phyloP scores from a whole-genome alignment of 1,139 yeast genomes.

The Taphrina flavorubra region DNA sequence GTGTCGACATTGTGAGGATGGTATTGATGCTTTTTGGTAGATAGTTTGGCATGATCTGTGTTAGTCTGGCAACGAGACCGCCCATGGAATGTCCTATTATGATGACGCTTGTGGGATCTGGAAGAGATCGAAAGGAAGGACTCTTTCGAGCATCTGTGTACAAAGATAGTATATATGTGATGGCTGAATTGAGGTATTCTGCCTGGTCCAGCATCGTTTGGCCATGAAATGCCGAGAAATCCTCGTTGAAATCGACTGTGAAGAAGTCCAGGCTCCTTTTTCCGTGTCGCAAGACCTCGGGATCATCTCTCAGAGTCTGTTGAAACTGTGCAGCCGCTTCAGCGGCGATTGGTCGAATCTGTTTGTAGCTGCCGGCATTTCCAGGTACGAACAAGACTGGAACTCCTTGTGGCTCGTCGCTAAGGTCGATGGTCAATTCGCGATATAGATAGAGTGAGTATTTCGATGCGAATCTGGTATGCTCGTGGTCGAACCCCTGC shows the following conservation, averaged over 20 bases:
- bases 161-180: slow-evolving; percentile 71
- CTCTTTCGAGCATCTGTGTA: slow-evolving; percentile 55
- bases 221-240: slow-evolving; percentile 95
- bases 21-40: slow-evolving; percentile 74
- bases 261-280: slow-evolving; percentile 47
- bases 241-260: slow-evolving; percentile 91
- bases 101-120: slow-evolving; percentile 71
- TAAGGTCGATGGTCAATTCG: slow-evolving; percentile 59
- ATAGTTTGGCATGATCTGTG: slow-evolving; percentile 81
- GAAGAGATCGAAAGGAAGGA: slow-evolving; percentile 47
- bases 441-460: slow-evolving; percentile 79
- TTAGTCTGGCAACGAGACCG: slow-evolving; percentile 84
- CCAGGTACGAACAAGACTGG: slow-evolving; percentile 96
- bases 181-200: slow-evolving; percentile 87
- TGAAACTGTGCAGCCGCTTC: slow-evolving; percentile 52
- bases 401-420: slow-evolving; percentile 63
- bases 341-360: slow-evolving; percentile 90
- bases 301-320: slow-evolving; percentile 38
- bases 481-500: slow-evolving; percentile 70
- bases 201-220: slow-evolving; percentile 92
- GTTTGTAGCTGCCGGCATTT: slow-evolving; percentile 92
- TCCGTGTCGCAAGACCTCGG: slow-evolving; percentile 35
- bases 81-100: slow-evolving; percentile 96
- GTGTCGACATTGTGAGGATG: slow-evolving; percentile 85
- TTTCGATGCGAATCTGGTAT: slow-evolving; percentile 75